These are phyloP conservation scores for Chloroidium sp. DNA, from an alignment of 163 green algal genomes.

Conservation along the genomic window DNA sequence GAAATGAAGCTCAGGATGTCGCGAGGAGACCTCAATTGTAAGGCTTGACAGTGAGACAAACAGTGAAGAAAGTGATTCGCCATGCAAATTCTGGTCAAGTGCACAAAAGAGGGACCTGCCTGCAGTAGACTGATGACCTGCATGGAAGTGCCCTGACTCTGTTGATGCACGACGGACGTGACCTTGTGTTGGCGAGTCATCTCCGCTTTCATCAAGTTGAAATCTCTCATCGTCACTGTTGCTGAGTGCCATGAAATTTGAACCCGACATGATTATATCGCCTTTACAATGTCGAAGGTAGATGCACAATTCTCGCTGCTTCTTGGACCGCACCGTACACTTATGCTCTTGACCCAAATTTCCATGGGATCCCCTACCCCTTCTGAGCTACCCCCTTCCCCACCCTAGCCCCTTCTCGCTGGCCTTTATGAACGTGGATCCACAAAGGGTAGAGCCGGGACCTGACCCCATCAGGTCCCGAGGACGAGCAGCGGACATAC, in stretches of 20 bases:
- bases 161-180: background rate
- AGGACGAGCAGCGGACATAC: too few relatives aligned
- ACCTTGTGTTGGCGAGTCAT: background rate
- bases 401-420: too few relatives aligned
- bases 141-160: background rate
- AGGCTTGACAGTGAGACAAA: background rate
- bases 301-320: background rate
- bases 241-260: background rate
- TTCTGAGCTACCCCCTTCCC: too few relatives aligned
- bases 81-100: background rate
- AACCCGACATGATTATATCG: background rate
- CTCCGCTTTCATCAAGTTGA: background rate
- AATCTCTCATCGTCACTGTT: background rate
- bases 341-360: background rate
- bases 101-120: background rate
- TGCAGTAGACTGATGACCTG: background rate
- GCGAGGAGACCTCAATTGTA: too few relatives aligned
- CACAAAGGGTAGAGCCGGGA: too few relatives aligned
- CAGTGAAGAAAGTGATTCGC: background rate
- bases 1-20: too few relatives aligned
- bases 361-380: too few relatives aligned
- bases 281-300: background rate
- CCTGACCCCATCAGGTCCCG: too few relatives aligned
- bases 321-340: background rate
- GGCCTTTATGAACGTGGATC: too few relatives aligned